phyloP scores from a whole-genome alignment of 805 yeast genomes.

The Candida stauntonica region DNA sequence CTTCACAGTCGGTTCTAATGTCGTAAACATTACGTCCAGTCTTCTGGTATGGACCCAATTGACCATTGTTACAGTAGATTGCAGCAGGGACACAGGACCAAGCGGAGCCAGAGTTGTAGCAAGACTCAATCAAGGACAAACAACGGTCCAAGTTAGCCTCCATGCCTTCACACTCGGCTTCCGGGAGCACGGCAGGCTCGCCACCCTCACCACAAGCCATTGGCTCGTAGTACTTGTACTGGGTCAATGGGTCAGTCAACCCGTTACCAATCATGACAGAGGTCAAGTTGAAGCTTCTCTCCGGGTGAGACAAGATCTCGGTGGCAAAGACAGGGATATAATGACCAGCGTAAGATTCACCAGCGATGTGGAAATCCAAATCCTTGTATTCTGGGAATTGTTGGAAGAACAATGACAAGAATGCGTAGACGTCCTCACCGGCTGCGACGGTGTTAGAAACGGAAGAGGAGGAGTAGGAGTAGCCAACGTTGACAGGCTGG shows the following conservation, averaged over 20 bases:
- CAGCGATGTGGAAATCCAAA: slow-evolving; percentile 79
- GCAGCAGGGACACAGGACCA: slow-evolving; percentile 91
- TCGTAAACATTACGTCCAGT: slow-evolving; percentile 93
- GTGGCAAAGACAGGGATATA: slow-evolving; percentile 87
- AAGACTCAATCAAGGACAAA: slow-evolving; percentile 63
- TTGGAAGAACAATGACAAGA: slow-evolving; percentile 73
- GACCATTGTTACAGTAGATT: slow-evolving; percentile 81
- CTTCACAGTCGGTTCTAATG: slow-evolving; percentile 76
- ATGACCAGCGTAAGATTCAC: slow-evolving; percentile 93
- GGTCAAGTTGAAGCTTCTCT: slow-evolving; percentile 57
- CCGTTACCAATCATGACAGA: slow-evolving; percentile 91
- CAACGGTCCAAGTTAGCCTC: slow-evolving; percentile 71
- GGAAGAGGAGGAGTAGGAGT: slow-evolving; percentile 57
- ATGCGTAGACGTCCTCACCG: slow-evolving; percentile 76
- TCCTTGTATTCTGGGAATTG: slow-evolving; percentile 57
- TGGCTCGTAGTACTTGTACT: slow-evolving; percentile 75
- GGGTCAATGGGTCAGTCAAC: slow-evolving; percentile 78
- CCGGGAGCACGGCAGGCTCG: slow-evolving; percentile 66
- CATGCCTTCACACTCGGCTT: slow-evolving; percentile 76
- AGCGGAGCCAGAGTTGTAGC: slow-evolving; percentile 70
- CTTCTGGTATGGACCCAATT: slow-evolving; percentile 74
- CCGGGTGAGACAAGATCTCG: slow-evolving; percentile 67
- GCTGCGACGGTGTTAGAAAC: slow-evolving; percentile 77
- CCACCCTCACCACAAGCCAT: slow-evolving; percentile 97
- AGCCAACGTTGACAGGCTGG: slow-evolving; percentile 87